These are phyloP conservation scores for Quercus glauca DNA, from an alignment of 306 rosid genomes.

Conservation along the genomic window DNA sequence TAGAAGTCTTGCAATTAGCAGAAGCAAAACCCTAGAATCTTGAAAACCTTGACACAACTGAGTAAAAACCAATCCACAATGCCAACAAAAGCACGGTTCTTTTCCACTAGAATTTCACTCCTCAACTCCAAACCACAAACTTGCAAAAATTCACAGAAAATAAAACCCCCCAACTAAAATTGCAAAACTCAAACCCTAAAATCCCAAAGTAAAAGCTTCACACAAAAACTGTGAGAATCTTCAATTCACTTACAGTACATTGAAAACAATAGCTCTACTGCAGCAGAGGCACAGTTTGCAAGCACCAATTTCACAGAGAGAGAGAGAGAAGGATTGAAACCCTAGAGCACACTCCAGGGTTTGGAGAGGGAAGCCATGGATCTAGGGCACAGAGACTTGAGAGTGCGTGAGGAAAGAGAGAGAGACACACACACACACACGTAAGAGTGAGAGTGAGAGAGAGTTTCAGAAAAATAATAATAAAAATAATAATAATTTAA, in stretches of 20 bases:
- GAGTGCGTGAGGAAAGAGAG: conserved; percentile 38
- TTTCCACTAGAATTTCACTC: conserved; percentile 19
- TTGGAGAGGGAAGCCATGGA: conserved; percentile 59
- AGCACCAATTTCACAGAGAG: conserved; percentile 11
- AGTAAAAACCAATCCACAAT: conserved; percentile 21
- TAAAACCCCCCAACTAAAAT: conserved; percentile 15
- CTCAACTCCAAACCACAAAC: conserved; percentile 16
- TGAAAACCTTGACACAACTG: conserved; percentile 33
- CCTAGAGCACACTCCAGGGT: conserved; percentile 35
- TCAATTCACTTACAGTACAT: conserved; percentile 20
- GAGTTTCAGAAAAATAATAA: conserved; percentile 17
- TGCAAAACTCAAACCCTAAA: conserved; percentile 16
- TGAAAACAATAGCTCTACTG: conserved; percentile 9
- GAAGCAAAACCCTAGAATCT: conserved; percentile 32
- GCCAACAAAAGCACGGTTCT: conserved; percentile 34
- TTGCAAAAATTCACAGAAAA: conserved; percentile 9
- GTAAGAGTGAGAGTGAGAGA: conserved; percentile 38
- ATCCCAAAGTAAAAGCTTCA: conserved; percentile 17
- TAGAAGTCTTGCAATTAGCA: conserved; percentile 8
- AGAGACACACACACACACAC: conserved; percentile 34
- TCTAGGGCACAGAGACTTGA: conserved; percentile 62
- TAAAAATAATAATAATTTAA: not conserved
- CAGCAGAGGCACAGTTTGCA: conserved; percentile 8
- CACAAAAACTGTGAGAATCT: conserved; percentile 19
- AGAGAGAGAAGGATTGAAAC: conserved; percentile 28